phyloP scores from a whole-genome alignment of 2,329 filamentous ascomycete genomes.

The Boeremia lycopersici region DNA sequence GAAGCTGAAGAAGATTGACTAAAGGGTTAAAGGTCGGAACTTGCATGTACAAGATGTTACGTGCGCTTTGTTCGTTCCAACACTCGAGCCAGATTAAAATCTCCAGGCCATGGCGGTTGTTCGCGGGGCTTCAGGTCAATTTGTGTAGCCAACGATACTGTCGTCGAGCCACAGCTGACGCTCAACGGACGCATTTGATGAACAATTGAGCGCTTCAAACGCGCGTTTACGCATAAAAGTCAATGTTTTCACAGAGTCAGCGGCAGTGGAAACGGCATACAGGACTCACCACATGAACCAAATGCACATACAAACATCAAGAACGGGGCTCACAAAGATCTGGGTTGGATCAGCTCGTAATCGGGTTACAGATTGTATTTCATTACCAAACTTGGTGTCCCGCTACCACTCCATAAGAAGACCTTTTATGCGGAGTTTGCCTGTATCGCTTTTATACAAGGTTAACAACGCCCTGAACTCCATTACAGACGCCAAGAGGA shows the following conservation, averaged over 20 bases:
- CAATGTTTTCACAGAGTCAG: background rate
- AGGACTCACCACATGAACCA: background rate
- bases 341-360: slow-evolving; percentile 31
- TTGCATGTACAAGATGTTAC: too few species aligned
- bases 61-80: too few species aligned
- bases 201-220: too few species aligned
- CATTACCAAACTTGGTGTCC: slow-evolving; percentile 26
- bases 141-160: too few species aligned
- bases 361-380: slow-evolving; percentile 27
- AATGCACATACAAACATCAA: background rate
- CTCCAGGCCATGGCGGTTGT: too few species aligned
- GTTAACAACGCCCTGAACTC: slow-evolving; percentile 18
- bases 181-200: too few species aligned
- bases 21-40: too few species aligned
- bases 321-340: background rate
- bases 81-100: too few species aligned
- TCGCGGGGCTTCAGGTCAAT: too few species aligned
- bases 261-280: background rate
- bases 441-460: slow-evolving; percentile 13
- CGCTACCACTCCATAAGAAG: background rate
- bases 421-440: slow-evolving; percentile 1
- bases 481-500: slow-evolving; percentile 5
- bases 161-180: too few species aligned
- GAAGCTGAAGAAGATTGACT: too few species aligned
- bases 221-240: too few species aligned